Evolutionary conservation across 192 early-diverging fungal genomes (phyloP).

Genomic region (Neocallimastix lanati): DNA sequence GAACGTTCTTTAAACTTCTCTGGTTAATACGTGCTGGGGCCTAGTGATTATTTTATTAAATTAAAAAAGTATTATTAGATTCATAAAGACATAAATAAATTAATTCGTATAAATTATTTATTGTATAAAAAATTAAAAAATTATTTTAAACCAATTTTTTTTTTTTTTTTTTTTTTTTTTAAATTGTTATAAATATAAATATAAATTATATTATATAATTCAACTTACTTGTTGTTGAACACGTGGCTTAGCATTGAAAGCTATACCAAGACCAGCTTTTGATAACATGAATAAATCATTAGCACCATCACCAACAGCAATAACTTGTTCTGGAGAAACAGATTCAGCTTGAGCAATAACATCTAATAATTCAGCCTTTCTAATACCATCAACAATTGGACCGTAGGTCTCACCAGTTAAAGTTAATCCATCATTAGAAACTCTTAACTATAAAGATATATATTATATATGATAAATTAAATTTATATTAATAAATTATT

Average conservation of each 20-base stretch:
- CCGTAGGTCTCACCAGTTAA: slow-evolving; percentile 77
- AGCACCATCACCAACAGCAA: slow-evolving; percentile 95
- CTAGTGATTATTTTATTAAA: too few species aligned
- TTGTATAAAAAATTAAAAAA: too few species aligned
- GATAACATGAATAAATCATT: slow-evolving; percentile 93
- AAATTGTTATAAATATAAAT: too few species aligned
- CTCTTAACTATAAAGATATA: slow-evolving; percentile 38
- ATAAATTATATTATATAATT: too few species aligned
- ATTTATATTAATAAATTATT: too few species aligned
- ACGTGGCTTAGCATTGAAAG: slow-evolving; percentile 94
- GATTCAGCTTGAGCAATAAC: slow-evolving; percentile 89
- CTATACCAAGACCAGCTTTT: slow-evolving; percentile 85
- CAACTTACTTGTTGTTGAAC: slow-evolving; percentile 62
- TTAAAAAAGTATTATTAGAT: too few species aligned
- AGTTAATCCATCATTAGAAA: slow-evolving; percentile 59
- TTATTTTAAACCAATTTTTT: too few species aligned
- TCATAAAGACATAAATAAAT: too few species aligned
- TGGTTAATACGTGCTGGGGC: slow-evolving; percentile 82
- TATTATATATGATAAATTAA: too few species aligned
- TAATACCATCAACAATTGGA: slow-evolving; percentile 69
- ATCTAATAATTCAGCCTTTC: slow-evolving; percentile 88
- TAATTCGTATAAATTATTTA: too few species aligned
- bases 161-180: too few species aligned
- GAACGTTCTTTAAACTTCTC: slow-evolving; percentile 71
- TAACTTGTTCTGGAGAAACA: slow-evolving; percentile 73